phyloP scores from a whole-genome alignment of 345 rosid species.

The Limnanthes douglasii region DNA sequence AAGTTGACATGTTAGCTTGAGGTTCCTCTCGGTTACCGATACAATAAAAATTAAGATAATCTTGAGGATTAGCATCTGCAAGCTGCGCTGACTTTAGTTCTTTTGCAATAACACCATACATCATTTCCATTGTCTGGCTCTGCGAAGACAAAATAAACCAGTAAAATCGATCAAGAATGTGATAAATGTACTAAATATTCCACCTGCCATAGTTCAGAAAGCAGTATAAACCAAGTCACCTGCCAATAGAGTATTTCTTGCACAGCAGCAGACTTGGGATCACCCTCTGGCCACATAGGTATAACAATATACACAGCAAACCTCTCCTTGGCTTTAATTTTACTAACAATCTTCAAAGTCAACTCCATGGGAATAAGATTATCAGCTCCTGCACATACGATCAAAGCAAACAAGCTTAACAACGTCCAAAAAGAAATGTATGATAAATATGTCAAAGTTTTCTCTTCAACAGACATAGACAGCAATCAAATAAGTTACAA shows the following conservation, averaged over 20 bases:
- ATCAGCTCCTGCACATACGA: constrained; percentile 66
- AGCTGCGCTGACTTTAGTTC: constrained; percentile 35
- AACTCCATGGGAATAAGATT: constrained; percentile 92
- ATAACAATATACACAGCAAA: constrained; percentile 77
- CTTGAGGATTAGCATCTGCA: constrained; percentile 46
- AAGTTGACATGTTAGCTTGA: constrained; percentile 10
- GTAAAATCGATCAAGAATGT: no score
- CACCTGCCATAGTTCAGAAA: neutral
- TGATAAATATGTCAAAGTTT: neutral
- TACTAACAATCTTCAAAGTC: constrained; percentile 82
- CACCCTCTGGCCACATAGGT: constrained; percentile 99
- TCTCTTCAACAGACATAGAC: no score
- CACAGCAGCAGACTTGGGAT: constrained; percentile 54
- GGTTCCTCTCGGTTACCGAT: constrained; percentile 57
- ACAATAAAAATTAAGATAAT: constrained; percentile 93
- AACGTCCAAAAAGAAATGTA: neutral
- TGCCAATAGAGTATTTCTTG: constrained; percentile 98
- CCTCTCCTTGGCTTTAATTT: constrained; percentile 80
- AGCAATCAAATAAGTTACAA: no score
- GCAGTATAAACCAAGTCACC: constrained; percentile 22
- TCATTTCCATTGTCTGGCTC: constrained; percentile 91
- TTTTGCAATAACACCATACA: constrained; percentile 48
- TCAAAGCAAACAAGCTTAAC: neutral
- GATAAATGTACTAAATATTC: neutral
- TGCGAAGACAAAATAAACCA: no score